phyloP scores from a whole-genome alignment of 2,329 filamentous ascomycete genomes.

The Verticillium dahliae region DNA sequence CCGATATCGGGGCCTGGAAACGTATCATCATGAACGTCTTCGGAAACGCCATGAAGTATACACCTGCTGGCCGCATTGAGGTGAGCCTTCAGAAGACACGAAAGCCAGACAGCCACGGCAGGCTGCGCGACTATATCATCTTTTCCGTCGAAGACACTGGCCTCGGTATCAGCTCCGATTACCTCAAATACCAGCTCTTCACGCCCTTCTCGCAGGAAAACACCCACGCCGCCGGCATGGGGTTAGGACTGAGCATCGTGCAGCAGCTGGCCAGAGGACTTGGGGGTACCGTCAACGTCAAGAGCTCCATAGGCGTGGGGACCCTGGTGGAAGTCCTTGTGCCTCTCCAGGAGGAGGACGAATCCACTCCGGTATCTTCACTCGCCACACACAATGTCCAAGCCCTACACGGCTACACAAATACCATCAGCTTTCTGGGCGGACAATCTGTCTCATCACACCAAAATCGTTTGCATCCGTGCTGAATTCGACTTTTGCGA shows the following conservation, averaged over 20 bases:
- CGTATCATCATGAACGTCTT: conserved; percentile 50
- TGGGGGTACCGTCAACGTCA: conserved; percentile 48
- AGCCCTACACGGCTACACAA: background rate
- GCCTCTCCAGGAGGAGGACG: conserved; percentile 20
- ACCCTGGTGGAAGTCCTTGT: conserved; percentile 44
- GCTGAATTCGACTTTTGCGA: too few species aligned
- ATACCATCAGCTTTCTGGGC: background rate
- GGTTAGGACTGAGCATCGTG: conserved; percentile 56
- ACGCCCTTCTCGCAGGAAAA: conserved; percentile 57
- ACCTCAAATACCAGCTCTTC: conserved; percentile 49
- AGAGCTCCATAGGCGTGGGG: conserved; percentile 42
- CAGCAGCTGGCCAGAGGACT: conserved; percentile 48
- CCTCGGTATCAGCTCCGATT: conserved; percentile 54
- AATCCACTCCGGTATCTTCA: conserved; percentile 4
- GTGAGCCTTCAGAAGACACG: conserved; percentile 20
- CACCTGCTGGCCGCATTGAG: conserved; percentile 33
- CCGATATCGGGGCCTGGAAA: conserved; percentile 42
- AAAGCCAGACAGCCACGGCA: conserved; percentile 12
- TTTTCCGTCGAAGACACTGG: conserved; percentile 54
- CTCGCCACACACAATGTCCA: too few species aligned
- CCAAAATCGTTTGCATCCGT: conserved; percentile 8
- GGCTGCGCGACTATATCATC: conserved; percentile 3
- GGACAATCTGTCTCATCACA: conserved; percentile 5
- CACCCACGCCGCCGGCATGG: conserved; percentile 47
- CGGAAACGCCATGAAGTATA: conserved; percentile 49